Evolutionary conservation across 106 monocot genomes (phyloP).

Genomic region (Dioscorea zingiberensis): DNA sequence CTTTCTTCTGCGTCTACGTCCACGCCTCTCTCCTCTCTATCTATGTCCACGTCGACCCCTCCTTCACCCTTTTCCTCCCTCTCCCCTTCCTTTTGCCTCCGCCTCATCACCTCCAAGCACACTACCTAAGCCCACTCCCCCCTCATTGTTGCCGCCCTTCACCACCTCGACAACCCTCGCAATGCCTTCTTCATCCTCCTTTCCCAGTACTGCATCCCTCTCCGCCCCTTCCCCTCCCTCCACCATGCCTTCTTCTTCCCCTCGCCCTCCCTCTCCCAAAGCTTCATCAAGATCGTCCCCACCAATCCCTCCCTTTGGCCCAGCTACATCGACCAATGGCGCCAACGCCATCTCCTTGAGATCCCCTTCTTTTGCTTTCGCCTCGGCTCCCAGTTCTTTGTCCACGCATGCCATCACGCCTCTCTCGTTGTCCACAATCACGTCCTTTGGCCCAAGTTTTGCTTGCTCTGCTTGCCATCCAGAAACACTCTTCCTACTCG

Average conservation of each 20-base stretch:
- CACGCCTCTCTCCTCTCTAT: constrained; percentile 45
- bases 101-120: constrained; percentile 35
- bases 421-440: constrained; percentile 64
- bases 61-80: constrained; percentile 24
- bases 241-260: constrained; percentile 36
- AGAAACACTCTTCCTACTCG: constrained; percentile 72
- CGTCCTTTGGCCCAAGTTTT: constrained; percentile 76
- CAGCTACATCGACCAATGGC: constrained; percentile 75
- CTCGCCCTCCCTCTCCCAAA: constrained; percentile 13
- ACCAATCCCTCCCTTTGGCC: constrained; percentile 32
- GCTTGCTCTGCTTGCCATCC: constrained; percentile 53
- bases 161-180: constrained; percentile 70
- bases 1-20: constrained; percentile 53
- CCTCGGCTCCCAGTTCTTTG: constrained; percentile 87
- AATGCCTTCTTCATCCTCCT: constrained; percentile 82
- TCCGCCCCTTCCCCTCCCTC: constrained; percentile 66
- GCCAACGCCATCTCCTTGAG: constrained; percentile 72
- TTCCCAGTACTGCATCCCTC: constrained; percentile 80
- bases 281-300: constrained; percentile 74
- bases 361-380: constrained; percentile 68
- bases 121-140: constrained; percentile 78
- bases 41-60: constrained; percentile 59
- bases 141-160: constrained; percentile 77
- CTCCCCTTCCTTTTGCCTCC: constrained; percentile 42
- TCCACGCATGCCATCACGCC: constrained; percentile 62